Evolutionary conservation across 108 stramenopile genomes (phyloP).

Genomic region (Discostella stelligeroides): DNA sequence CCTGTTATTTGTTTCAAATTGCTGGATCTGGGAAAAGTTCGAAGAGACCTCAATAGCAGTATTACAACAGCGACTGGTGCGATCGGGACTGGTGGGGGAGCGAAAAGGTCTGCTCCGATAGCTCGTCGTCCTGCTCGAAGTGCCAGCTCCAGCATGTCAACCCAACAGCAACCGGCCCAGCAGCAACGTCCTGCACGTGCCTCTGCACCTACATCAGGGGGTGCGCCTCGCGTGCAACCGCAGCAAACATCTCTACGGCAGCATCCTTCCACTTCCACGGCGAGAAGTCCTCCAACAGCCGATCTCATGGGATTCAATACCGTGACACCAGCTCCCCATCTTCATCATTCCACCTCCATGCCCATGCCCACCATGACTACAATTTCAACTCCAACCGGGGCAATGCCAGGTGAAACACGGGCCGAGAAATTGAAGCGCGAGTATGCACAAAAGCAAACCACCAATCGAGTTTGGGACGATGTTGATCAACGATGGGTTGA

Average conservation of each 20-base stretch:
- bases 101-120: conserved; percentile 3
- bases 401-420: conserved; percentile 65
- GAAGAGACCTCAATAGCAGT: conserved; percentile 52
- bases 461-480: conserved; percentile 89
- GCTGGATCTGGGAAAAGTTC: conserved; percentile 68
- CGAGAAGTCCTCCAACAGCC: conserved; percentile 31
- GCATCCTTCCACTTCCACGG: not conserved
- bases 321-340: conserved; percentile 7
- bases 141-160: conserved; percentile 16
- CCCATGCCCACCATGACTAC: conserved; percentile 22
- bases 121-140: conserved; percentile 7
- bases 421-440: conserved; percentile 82
- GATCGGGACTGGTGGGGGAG: conserved; percentile 9
- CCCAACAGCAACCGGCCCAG: conserved; percentile 13
- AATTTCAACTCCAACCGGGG: conserved; percentile 44
- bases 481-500: conserved; percentile 85
- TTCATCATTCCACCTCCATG: conserved; percentile 64
- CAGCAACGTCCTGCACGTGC: conserved; percentile 15
- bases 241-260: conserved; percentile 8
- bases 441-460: conserved; percentile 57
- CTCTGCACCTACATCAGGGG: conserved; percentile 22
- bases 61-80: conserved; percentile 28
- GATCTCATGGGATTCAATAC: conserved; percentile 77
- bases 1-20: conserved; percentile 81
- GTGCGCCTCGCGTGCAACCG: conserved; percentile 19